These are phyloP conservation scores for Nemania serpens DNA, from an alignment of 2,329 filamentous ascomycete genomes.

Conservation along the genomic window DNA sequence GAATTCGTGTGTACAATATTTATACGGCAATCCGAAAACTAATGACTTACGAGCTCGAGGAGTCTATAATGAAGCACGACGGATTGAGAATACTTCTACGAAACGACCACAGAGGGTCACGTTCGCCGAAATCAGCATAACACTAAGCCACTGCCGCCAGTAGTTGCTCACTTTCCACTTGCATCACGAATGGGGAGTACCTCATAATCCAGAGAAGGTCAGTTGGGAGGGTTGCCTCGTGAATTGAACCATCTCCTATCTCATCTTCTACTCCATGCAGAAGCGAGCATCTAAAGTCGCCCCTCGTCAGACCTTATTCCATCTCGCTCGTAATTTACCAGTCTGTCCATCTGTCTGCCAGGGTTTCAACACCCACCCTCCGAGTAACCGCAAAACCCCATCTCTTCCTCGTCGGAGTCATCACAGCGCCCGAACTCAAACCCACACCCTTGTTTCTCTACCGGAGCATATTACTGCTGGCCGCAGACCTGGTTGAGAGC, in stretches of 20 bases:
- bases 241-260: neutral
- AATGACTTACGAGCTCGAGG: conserved; percentile 11
- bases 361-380: neutral
- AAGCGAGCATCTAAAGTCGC: neutral
- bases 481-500: conserved; percentile 27
- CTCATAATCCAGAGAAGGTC: too few species aligned
- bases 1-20: conserved; percentile 1
- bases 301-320: too few species aligned
- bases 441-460: neutral
- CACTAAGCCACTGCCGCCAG: too few species aligned
- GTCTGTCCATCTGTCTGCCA: too few species aligned
- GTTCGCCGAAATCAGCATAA: too few species aligned
- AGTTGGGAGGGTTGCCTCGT: neutral
- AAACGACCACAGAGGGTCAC: too few species aligned
- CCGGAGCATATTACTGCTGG: conserved; percentile 3
- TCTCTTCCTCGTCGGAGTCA: neutral
- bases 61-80: neutral
- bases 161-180: too few species aligned
- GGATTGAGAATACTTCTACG: too few species aligned
- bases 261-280: neutral
- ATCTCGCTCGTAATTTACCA: too few species aligned
- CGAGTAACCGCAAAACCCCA: neutral
- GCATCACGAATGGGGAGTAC: too few species aligned
- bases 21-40: neutral
- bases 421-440: neutral